phyloP scores from a whole-genome alignment of 805 yeast genomes.

The Pichia thaimueangensis region DNA sequence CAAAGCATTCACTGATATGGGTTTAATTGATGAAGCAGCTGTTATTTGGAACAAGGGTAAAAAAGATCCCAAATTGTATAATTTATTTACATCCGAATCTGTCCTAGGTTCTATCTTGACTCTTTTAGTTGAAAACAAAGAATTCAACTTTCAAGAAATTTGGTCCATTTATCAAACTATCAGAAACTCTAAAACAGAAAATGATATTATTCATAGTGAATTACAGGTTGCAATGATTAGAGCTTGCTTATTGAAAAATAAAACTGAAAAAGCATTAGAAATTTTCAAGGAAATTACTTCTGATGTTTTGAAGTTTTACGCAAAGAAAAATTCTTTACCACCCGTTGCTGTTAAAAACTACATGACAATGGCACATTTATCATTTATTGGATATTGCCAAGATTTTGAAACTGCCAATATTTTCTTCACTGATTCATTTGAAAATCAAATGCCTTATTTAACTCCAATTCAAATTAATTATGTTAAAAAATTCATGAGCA shows the following conservation, averaged over 20 bases:
- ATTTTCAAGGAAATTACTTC: constrained; percentile 54
- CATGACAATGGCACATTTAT: constrained; percentile 66
- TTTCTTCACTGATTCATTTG: constrained; percentile 67
- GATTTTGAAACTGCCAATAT: constrained; percentile 64
- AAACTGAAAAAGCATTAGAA: constrained; percentile 55
- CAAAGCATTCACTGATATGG: constrained; percentile 53
- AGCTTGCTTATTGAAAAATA: constrained; percentile 58
- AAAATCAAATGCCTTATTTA: constrained; percentile 61
- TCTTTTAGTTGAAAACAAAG: constrained; percentile 52
- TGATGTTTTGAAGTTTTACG: constrained; percentile 33
- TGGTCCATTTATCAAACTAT: constrained; percentile 42
- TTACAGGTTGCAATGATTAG: constrained; percentile 66
- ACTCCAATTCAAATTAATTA: constrained; percentile 67
- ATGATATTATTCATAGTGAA: constrained; percentile 33
- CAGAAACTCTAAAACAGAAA: constrained; percentile 23
- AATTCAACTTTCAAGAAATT: constrained; percentile 53
- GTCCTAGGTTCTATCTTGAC: constrained; percentile 67
- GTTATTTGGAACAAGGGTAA: constrained; percentile 62
- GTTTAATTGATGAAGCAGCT: constrained; percentile 54
- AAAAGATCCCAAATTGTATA: constrained; percentile 32
- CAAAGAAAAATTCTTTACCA: constrained; percentile 17
- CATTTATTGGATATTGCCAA: constrained; percentile 70
- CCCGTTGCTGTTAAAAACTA: constrained; percentile 38
- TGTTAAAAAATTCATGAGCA: constrained; percentile 56
- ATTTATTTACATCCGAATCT: constrained; percentile 50